Base-by-base conservation (phyloP, 805 yeast species). In the Brettanomyces bruxellensis region DNA sequence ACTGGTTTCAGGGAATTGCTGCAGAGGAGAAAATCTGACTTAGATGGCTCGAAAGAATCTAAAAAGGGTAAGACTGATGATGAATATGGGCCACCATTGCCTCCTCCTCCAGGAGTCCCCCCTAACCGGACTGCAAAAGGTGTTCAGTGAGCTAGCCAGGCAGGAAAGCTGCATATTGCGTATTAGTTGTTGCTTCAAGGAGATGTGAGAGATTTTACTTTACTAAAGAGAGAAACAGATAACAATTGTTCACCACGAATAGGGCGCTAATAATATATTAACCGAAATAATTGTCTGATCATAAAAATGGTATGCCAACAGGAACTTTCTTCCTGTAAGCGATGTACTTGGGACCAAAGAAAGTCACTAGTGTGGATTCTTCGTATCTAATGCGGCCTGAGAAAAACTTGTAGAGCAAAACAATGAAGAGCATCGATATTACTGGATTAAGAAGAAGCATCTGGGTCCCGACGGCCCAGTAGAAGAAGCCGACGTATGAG, bases 391-490 rank as follows among this genome's bases (percentile, higher is more conserved):
- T 87, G 48, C 99, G 71, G 9, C 64, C 59, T 6, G 62, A 63
- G 68, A 93, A 93, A 58, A 93, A 93, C 34, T 62, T 56, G 75
- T 81, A 79, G 22, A 93, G 67, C 3, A 79, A 74, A n/a, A 64
- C 51, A 0, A 71, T 55, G 49, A 89, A 93, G 0, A 72, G 67
- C 1, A 70, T 43, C 2, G 76, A 55, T 1, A 88, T 71, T 0
- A 87, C 41, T 5, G 85, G 79, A 64, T 89, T 93, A 40, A 78
- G 64, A 47, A 91, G 63, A 49, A 83, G 52, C 41, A 93, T 24
- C 60, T 91, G 95, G 1, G 88, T 72, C 0, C 97, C 97, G 3
- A 90, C 53, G 12, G 95, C 91, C 97, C 98, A 93, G 78, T 88
- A 80, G 58, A 80, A 90, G 61, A 85, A 93, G 0, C 97, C 99